Conservation (phyloP, 2,329 filamentous ascomycete species). For the Cladorrhinum sp. region DNA sequence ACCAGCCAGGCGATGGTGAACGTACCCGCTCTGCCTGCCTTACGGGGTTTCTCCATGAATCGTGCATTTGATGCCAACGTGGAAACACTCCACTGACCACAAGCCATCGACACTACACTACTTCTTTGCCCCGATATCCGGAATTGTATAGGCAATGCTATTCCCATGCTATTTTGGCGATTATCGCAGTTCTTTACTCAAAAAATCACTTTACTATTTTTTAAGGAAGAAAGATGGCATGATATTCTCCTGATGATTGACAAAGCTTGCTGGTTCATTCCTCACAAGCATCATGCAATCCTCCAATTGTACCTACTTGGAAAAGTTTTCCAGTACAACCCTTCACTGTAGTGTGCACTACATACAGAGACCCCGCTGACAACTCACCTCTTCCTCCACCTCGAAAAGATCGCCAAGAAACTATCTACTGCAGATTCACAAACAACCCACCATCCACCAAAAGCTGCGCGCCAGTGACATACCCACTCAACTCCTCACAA, state of each 20-base stretch:
- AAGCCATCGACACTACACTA: too few relatives aligned
- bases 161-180: too few relatives aligned
- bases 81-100: not conserved
- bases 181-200: too few relatives aligned
- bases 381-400: not conserved
- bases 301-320: too few relatives aligned
- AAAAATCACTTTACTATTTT: too few relatives aligned
- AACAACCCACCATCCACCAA: conserved; percentile 86
- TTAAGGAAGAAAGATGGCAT: too few relatives aligned
- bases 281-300: too few relatives aligned
- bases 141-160: not conserved
- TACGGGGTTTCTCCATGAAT: not conserved
- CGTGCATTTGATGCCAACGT: not conserved
- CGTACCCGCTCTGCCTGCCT: not conserved
- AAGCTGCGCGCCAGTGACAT: conserved; percentile 79
- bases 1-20: not conserved
- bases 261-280: too few relatives aligned
- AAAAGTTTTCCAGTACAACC: too few relatives aligned
- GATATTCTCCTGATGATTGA: too few relatives aligned
- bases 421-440: conserved; percentile 72
- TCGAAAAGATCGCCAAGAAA: not conserved
- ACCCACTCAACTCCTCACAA: conserved; percentile 72
- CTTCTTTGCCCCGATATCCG: not conserved
- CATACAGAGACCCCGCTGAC: too few relatives aligned
- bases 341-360: too few relatives aligned